Base-by-base conservation (phyloP, 2,329 filamentous ascomycete genomes). In the Stagonosporopsis rhizophila region DNA sequence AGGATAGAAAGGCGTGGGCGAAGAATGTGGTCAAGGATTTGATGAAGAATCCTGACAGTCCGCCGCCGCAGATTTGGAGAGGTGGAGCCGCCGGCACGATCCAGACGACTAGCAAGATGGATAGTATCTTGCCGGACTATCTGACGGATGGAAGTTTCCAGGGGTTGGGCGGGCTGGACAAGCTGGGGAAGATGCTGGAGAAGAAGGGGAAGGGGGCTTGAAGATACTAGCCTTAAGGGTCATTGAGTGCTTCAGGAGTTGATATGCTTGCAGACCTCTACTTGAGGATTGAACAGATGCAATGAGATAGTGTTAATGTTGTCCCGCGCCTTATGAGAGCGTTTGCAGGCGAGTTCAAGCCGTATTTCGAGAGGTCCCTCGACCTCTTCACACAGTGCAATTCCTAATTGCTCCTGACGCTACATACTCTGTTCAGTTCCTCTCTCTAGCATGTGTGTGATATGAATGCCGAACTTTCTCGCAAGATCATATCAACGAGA, bases 21-120 rank as follows among this genome's bases (percentile, higher is more conserved):
- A 57, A 57, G 23, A 56, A 57, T 12, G 57, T 60, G 3, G 53
- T 57, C 12, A 47, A 51, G 22, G 57, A 60, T 35, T 38, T 60
- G 22, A 41, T 57, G 48, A 56, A 50, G 48, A 56, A 47, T 15
- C 46, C 46, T 3, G 53, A 57, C 15, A 47, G 19, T 17, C 57
- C 57, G 4, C 53, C 57, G 14, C 22, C 44, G 15, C 39, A 56
- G 48, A 60, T 60, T 22, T 60, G 57, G 57, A 54, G 58, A 25
- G 58, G 55, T 9, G 56, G 56, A 1, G 45, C 49, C 4, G 56
- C 56, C 3, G 56, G 56, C 7, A 56, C 44, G 3, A 41, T 59
- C 1, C 44, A 52, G 17, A 15, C 23, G 20, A 50, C 39, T 9
- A 53, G 52, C 20, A 56, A 55, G 47, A 28, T 59, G 38, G 53